These are phyloP conservation scores for Noccaea bulbosa DNA, from an alignment of 345 rosid species.

Conservation along the genomic window DNA sequence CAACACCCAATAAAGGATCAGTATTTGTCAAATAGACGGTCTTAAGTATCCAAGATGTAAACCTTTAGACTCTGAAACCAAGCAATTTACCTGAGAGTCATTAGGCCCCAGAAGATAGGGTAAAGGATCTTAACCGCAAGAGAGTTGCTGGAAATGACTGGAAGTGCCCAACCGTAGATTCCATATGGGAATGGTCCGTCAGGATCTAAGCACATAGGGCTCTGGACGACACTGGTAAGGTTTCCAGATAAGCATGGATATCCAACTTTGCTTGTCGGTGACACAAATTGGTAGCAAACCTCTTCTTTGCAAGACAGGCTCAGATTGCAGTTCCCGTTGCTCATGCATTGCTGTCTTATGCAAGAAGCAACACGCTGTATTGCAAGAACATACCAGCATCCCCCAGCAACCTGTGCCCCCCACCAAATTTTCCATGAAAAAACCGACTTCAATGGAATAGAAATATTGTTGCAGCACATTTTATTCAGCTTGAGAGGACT, in stretches of 20 bases:
- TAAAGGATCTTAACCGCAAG: slow-evolving; percentile 76
- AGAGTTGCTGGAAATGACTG: slow-evolving; percentile 85
- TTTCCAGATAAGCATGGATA: slow-evolving; percentile 59
- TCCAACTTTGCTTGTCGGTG: slow-evolving; percentile 43
- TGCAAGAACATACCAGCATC: slow-evolving; percentile 93
- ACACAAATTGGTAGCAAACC: slow-evolving; percentile 57
- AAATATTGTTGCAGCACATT: slow-evolving; percentile 11
- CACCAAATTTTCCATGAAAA: slow-evolving; percentile 13
- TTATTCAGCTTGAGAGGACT: slow-evolving; percentile 31
- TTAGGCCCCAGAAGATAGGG: slow-evolving; percentile 91
- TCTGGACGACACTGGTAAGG: slow-evolving; percentile 45
- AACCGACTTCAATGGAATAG: not conserved
- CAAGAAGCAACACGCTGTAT: slow-evolving; percentile 81
- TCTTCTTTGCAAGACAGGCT: slow-evolving; percentile 70
- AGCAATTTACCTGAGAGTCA: slow-evolving; percentile 75
- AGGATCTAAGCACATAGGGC: slow-evolving; percentile 69
- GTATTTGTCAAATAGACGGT: not conserved
- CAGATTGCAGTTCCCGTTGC: slow-evolving; percentile 51
- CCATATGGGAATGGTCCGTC: slow-evolving; percentile 72
- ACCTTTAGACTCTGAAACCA: not conserved
- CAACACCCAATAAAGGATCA: slow-evolving; percentile 3
- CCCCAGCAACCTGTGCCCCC: slow-evolving; percentile 73
- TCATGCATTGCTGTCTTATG: slow-evolving; percentile 66
- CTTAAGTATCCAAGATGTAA: slow-evolving; percentile 12
- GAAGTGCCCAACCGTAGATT: slow-evolving; percentile 76